Evolutionary conservation across 169 alveolate species (phyloP).

Genomic region (Plasmodium vivax): DNA sequence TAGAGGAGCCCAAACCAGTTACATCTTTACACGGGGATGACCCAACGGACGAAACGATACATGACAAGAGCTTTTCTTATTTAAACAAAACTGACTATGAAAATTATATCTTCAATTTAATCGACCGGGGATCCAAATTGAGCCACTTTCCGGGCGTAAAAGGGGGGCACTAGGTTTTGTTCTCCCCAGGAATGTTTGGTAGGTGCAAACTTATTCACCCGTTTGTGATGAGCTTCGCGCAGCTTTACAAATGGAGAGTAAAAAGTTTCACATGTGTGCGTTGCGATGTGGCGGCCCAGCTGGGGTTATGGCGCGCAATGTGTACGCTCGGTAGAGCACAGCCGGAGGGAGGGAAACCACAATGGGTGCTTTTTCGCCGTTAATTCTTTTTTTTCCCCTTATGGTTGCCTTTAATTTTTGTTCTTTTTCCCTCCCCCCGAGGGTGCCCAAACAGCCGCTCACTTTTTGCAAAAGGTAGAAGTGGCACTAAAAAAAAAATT

Average conservation of each 20-base stretch:
- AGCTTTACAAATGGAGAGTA: too few relatives aligned
- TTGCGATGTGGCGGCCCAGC: too few relatives aligned
- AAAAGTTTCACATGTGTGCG: too few relatives aligned
- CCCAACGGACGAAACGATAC: background rate
- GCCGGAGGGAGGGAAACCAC: too few relatives aligned
- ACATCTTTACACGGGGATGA: conserved; percentile 9
- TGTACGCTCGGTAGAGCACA: too few relatives aligned
- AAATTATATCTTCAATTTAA: conserved; percentile 14
- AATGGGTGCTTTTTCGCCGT: too few relatives aligned
- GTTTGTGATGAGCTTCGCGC: too few relatives aligned
- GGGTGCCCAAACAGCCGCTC: background rate
- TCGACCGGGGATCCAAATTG: conserved; percentile 20
- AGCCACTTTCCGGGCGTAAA: background rate
- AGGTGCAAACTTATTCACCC: too few relatives aligned
- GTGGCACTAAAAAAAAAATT: background rate
- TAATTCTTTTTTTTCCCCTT: too few relatives aligned
- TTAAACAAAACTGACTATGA: conserved; percentile 33
- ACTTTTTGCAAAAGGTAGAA: background rate
- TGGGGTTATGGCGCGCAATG: too few relatives aligned
- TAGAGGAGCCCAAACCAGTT: background rate
- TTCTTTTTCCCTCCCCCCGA: background rate
- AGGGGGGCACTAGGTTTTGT: background rate
- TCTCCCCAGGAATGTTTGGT: background rate
- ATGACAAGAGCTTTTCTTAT: conserved; percentile 22
- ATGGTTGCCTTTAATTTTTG: background rate